Base-by-base conservation (phyloP, 106 monocot species). In the Platanthera zijinensis region DNA sequence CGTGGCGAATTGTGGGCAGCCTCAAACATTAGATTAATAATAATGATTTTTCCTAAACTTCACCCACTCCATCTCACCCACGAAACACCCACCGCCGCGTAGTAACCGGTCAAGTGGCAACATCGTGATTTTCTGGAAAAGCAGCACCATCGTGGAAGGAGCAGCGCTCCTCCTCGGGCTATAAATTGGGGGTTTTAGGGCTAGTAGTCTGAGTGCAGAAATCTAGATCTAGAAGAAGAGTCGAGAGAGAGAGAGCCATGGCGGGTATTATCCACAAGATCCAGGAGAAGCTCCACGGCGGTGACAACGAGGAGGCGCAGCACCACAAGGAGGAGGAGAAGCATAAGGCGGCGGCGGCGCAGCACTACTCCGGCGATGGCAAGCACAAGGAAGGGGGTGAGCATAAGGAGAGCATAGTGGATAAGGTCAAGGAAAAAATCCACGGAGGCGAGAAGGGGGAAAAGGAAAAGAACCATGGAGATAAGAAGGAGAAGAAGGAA, bases 181-280 rank as follows among this genome's bases (percentile, higher is more conserved):
- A 66, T 66, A 66, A 66, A 66, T 66, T 30, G 0, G 32, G 66
- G 10, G 62, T 8, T 25, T 63, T 9, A 22, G 62, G 62, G 21
- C 8, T 6, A 22, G 12, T 30, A 66, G 7, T 21, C 59, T 19
- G 28, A 3, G 39, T 39, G 39, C 39, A 2, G 39, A 39, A 21
- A 9, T 63, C 62, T 17, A 66, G 13, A 66, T 30, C 66, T 2
- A 32, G 57, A 18, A 57, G 57, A 66, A 47, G 48, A 39, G 75
- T 19, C 48, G 74, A 54, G 21, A 51, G 18, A 7, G 18, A 7
- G 12, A 13, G 30, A 54, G 78, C 13, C 75, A 87, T 87, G 86
- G 75, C 86, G 8, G 86, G 86, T 11, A 81, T 87, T 47, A 87
- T 87, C 74, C 84, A 84, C 54, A 87, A 84, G 76, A 81, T 87